phyloP scores from a whole-genome alignment of 2,329 filamentous ascomycete genomes.

The Pyricularia grisea region DNA sequence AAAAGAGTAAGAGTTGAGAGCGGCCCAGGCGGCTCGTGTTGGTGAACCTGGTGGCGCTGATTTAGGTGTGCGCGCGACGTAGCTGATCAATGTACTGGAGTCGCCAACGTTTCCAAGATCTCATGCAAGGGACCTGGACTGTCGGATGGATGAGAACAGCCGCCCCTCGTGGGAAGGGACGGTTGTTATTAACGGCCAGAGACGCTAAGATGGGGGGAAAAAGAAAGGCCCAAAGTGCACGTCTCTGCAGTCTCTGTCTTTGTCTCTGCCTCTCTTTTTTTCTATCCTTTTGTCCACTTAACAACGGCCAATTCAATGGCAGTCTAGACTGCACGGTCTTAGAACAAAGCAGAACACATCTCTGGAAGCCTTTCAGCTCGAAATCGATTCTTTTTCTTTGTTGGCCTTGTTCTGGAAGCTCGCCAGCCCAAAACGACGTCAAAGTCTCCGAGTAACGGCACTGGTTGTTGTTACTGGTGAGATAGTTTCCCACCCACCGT shows the following conservation, averaged over 20 bases:
- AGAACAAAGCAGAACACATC: neutral
- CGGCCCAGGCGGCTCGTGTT: neutral
- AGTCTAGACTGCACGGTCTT: neutral
- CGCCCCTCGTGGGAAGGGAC: neutral
- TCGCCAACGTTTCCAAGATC: neutral
- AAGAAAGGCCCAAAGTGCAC: too few relatives aligned
- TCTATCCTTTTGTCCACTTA: neutral
- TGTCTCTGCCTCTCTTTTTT: neutral
- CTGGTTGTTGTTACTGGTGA: too few relatives aligned
- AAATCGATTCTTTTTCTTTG: neutral
- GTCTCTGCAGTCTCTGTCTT: neutral
- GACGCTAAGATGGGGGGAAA: neutral
- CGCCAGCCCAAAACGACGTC: neutral
- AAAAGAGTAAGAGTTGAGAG: neutral
- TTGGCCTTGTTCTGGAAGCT: neutral
- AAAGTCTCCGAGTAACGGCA: neutral
- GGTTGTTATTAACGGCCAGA: neutral
- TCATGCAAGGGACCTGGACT: neutral
- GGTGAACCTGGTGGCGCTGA: neutral
- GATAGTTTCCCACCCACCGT: neutral
- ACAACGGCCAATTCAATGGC: neutral
- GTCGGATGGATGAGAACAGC: neutral
- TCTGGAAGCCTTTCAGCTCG: neutral
- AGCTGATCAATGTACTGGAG: neutral
- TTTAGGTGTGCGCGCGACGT: neutral